Evolutionary conservation across 768 basidiomycete genomes (phyloP), one percentile per base, ranked within the genome.

Genomic region (Phallus indusiatus): DNA sequence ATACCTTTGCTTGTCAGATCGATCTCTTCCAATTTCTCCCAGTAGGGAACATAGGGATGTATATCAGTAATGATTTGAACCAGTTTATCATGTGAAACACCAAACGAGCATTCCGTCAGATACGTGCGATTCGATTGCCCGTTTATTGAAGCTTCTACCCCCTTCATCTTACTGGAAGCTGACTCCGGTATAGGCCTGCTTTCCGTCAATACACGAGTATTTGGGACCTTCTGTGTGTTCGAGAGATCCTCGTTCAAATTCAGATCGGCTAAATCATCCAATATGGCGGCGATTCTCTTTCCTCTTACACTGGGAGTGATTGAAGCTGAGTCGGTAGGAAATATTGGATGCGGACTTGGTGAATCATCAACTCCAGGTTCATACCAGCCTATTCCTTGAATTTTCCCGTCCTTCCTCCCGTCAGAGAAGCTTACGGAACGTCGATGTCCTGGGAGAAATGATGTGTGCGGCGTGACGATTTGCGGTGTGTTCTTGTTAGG

Each of bases 361-460:
- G 9, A 22, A 59, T 46, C 24, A 20, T 63, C 64, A 49, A 71
- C 70, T 35, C 73, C 74, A 16, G 72, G 71, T 37, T 70, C 71
- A 53, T 74, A 75, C 49, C 74, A 66, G 49, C 69, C 71, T 47
- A 86, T 70, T 3, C 86, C 90, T 55, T 76, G 75, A 50, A 96
- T 96, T n/a, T 90, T 92, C 1, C 95, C 94, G 34, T 88, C 85
- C 61, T 80, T 81, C 68, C 85, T 88, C 5, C 96, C 96, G 68
- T 99, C 96, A 22, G 94, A 96, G 74, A 99, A 99, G 70, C 92
- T 95, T 59, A 99, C 95, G 47, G 89, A 92, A 42, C 92, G 80
- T n/a, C 85, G 81, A 64, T 85, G 82, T 12, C 72, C 71, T 16
- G 57, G 36, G 33, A 18, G 18, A 51, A 55, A 51, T 22, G 28